These are phyloP conservation scores for Thermomucor indicae-seudaticae DNA, from an alignment of 371 early-diverging fungal species.

Conservation along the genomic window DNA sequence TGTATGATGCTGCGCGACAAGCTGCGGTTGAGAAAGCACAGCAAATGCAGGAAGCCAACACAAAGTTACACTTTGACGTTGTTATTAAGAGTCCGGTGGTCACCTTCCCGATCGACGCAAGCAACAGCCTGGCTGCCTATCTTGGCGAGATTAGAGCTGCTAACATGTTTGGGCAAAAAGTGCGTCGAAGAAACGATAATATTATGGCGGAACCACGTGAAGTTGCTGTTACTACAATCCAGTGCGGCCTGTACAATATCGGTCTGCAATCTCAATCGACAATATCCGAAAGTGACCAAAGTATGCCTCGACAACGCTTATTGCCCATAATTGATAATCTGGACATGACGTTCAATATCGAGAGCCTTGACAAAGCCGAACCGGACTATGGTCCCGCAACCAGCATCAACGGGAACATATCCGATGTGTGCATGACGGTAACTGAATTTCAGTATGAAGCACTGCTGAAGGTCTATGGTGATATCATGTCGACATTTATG, in stretches of 20 bases:
- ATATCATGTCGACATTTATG: slow-evolving; percentile 58
- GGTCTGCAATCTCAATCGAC: slow-evolving; percentile 58
- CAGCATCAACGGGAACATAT: slow-evolving; percentile 64
- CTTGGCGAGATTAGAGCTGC: slow-evolving; percentile 84
- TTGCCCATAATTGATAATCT: slow-evolving; percentile 83
- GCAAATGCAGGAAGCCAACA: slow-evolving; percentile 49
- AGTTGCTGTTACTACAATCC: slow-evolving; percentile 50
- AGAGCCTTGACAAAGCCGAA: slow-evolving; percentile 22
- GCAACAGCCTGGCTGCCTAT: slow-evolving; percentile 63
- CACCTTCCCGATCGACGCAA: slow-evolving; percentile 71
- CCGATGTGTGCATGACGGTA: slow-evolving; percentile 74
- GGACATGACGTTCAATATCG: slow-evolving; percentile 66
- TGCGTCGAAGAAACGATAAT: slow-evolving; percentile 16
- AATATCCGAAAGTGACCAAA: no score
- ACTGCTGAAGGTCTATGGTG: slow-evolving; percentile 59
- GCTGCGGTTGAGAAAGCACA: slow-evolving; percentile 80
- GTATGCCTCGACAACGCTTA: slow-evolving; percentile 31
- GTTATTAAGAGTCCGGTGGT: slow-evolving; percentile 85
- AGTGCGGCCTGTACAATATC: slow-evolving; percentile 67
- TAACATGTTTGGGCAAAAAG: slow-evolving; percentile 58
- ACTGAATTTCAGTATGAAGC: slow-evolving; percentile 80
- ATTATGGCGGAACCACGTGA: slow-evolving; percentile 17
- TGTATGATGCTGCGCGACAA: slow-evolving; percentile 83
- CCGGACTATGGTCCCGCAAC: slow-evolving; percentile 35
- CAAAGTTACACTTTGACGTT: slow-evolving; percentile 76